phyloP scores from a whole-genome alignment of 2,329 filamentous ascomycete species.

The Cercospora zeae-maydis region DNA sequence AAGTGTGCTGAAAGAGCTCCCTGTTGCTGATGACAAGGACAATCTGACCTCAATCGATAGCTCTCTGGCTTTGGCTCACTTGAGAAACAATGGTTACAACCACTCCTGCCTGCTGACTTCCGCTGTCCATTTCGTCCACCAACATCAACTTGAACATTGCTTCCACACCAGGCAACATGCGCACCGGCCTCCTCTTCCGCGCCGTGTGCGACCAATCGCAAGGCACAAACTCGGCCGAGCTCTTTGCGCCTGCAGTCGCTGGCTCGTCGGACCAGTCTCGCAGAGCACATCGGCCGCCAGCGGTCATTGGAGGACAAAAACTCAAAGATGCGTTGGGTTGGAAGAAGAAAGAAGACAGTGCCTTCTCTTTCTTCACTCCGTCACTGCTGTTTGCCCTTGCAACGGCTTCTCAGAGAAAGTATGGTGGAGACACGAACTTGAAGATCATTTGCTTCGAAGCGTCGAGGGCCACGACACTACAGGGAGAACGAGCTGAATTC shows the following conservation, averaged over 20 bases:
- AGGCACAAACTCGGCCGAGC: constrained; percentile 7
- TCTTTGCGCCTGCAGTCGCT: constrained; percentile 10
- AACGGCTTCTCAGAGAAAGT: constrained; percentile 6
- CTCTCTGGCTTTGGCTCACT: background rate
- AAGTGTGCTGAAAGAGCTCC: background rate
- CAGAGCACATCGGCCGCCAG: background rate
- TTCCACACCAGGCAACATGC: background rate
- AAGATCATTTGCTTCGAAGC: constrained; percentile 11
- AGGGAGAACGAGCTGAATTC: constrained; percentile 5
- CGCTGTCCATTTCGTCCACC: background rate
- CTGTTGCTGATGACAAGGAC: no score
- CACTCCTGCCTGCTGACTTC: background rate
- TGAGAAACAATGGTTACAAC: background rate
- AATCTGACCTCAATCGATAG: background rate
- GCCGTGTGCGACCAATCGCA: constrained; percentile 10
- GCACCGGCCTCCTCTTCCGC: constrained; percentile 10
- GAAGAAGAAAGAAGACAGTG: constrained; percentile 2
- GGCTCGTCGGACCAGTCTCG: background rate
- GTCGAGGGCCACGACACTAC: background rate
- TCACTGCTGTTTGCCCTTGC: constrained; percentile 16
- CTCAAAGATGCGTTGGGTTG: constrained; percentile 9
- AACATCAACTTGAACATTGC: background rate
- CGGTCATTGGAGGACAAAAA: background rate
- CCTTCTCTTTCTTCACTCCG: constrained; percentile 15
- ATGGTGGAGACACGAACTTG: constrained; percentile 3